Percentiles rank a stretch among this genome's conserved stretches.
phyloP scores from a whole-genome alignment of 768 basidiomycete genomes.

The Pleurotus cornucopiae region DNA sequence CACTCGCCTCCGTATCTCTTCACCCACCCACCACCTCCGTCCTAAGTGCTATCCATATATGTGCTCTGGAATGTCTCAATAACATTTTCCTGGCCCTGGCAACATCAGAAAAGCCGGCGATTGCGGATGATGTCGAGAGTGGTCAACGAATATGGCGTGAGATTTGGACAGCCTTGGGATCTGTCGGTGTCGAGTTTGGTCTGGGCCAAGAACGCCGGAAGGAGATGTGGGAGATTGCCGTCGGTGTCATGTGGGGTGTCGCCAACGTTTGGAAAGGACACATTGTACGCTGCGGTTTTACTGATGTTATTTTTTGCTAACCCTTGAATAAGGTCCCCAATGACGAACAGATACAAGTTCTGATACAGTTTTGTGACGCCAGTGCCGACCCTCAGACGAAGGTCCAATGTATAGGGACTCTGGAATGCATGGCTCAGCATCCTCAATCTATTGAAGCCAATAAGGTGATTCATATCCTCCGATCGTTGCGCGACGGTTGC shows the following conservation, averaged over 20 bases:
- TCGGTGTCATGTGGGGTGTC: conserved; percentile 88
- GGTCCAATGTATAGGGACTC: conserved; percentile 80
- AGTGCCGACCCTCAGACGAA: conserved; percentile 50
- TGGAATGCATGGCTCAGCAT: conserved; percentile 79
- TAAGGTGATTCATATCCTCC: conserved; percentile 29
- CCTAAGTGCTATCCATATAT: conserved; percentile 77
- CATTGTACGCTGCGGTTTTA: conserved; percentile 12
- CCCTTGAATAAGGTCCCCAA: conserved; percentile 41
- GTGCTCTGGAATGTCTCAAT: conserved; percentile 85
- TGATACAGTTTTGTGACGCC: conserved; percentile 64
- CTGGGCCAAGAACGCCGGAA: conserved; percentile 63
- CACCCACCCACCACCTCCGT: conserved; percentile 89
- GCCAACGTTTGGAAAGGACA: conserved; percentile 68
- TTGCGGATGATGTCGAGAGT: conserved; percentile 40
- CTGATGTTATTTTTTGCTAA: neutral
- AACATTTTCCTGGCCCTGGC: conserved; percentile 81
- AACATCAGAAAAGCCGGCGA: conserved; percentile 35
- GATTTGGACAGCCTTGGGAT: conserved; percentile 58
- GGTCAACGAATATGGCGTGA: conserved; percentile 59
- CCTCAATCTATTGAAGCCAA: conserved; percentile 63
- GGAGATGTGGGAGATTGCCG: conserved; percentile 75
- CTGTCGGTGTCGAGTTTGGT: conserved; percentile 55
- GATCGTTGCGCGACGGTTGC: neutral
- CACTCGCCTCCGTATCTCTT: conserved; percentile 58
- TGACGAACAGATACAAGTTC: conserved; percentile 54